These are phyloP conservation scores for Gelatoporia subvermispora DNA, from an alignment of 768 basidiomycete genomes.

Conservation along the genomic window DNA sequence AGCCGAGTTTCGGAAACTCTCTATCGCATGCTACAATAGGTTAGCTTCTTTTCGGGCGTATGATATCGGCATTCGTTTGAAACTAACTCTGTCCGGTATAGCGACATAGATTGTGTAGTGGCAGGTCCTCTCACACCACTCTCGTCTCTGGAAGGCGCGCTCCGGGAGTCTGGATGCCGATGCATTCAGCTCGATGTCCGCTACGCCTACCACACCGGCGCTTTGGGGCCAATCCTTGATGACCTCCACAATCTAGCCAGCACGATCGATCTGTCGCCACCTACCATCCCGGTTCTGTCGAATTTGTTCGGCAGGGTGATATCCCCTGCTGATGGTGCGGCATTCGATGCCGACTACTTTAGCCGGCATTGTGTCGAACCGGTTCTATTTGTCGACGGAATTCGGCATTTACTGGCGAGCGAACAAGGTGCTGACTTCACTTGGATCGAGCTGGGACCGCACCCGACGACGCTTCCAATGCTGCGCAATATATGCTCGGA, in stretches of 20 bases:
- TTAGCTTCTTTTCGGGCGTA: constrained; percentile 3
- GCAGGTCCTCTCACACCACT: constrained; percentile 49
- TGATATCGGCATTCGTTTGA: too few species aligned
- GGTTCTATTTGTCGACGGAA: constrained; percentile 49
- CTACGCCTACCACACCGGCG: constrained; percentile 63
- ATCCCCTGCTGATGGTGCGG: constrained; percentile 41
- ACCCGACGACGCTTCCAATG: constrained; percentile 53
- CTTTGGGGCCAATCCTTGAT: constrained; percentile 54
- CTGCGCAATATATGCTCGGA: constrained; percentile 21
- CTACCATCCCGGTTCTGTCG: constrained; percentile 58
- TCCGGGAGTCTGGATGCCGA: constrained; percentile 35
- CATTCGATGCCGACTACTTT: constrained; percentile 51
- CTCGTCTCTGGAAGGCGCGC: constrained; percentile 32
- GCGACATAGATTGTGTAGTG: constrained; percentile 50
- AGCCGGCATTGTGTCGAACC: constrained; percentile 53
- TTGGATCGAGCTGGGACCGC: constrained; percentile 70
- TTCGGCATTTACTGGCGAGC: constrained; percentile 35
- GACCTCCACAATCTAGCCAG: constrained; percentile 40
- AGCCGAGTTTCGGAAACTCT: constrained; percentile 17
- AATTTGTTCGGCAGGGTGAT: constrained; percentile 53
- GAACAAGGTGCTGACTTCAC: constrained; percentile 26
- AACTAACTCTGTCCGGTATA: too few species aligned
- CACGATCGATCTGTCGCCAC: constrained; percentile 36
- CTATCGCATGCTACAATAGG: constrained; percentile 58
- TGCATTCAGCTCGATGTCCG: constrained; percentile 45